Percentiles rank a stretch among this genome's conserved stretches.
These are phyloP conservation scores for Arthrinium puccinioides DNA, from an alignment of 2,329 filamentous ascomycete species.

Conservation along the genomic window DNA sequence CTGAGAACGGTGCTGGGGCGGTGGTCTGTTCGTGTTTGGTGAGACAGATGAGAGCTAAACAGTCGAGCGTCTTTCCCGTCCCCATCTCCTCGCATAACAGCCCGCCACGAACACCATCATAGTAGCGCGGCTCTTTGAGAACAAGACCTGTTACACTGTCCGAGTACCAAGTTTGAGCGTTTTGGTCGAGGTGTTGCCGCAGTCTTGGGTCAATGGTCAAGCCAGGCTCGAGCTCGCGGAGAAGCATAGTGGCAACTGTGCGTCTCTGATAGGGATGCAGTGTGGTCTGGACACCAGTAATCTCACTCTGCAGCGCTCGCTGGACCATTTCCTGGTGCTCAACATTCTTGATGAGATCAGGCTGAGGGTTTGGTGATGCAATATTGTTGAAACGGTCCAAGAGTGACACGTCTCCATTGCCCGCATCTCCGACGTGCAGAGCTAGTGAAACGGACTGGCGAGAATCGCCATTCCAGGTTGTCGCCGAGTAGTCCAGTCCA, in stretches of 20 bases:
- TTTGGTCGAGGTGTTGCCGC: constrained; percentile 50
- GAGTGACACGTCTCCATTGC: constrained; percentile 42
- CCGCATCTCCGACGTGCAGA: constrained; percentile 17
- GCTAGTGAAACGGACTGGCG: too few species aligned
- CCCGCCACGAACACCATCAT: constrained; percentile 69
- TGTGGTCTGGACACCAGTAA: constrained; percentile 53
- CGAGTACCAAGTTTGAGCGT: constrained; percentile 60
- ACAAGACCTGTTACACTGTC: constrained; percentile 58
- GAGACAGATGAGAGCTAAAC: constrained; percentile 67
- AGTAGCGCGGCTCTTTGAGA: constrained; percentile 59
- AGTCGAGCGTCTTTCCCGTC: constrained; percentile 82
- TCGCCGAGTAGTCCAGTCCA: constrained; percentile 46
- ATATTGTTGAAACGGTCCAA: constrained; percentile 68
- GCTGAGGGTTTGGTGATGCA: constrained; percentile 57
- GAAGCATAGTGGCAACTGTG: constrained; percentile 77
- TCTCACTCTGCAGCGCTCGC: constrained; percentile 42
- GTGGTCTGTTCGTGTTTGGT: constrained; percentile 60
- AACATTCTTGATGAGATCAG: constrained; percentile 37
- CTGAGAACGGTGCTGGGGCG: constrained; percentile 55
- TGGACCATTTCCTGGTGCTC: constrained; percentile 47
- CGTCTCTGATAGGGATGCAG: constrained; percentile 75
- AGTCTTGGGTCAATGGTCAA: constrained; percentile 68
- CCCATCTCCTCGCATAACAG: constrained; percentile 79
- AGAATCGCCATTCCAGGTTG: constrained; percentile 50
- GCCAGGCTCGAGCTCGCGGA: constrained; percentile 63